Conservation (phyloP, 2,329 filamentous ascomycete genomes). For the Chaetomium strumarium region DNA sequence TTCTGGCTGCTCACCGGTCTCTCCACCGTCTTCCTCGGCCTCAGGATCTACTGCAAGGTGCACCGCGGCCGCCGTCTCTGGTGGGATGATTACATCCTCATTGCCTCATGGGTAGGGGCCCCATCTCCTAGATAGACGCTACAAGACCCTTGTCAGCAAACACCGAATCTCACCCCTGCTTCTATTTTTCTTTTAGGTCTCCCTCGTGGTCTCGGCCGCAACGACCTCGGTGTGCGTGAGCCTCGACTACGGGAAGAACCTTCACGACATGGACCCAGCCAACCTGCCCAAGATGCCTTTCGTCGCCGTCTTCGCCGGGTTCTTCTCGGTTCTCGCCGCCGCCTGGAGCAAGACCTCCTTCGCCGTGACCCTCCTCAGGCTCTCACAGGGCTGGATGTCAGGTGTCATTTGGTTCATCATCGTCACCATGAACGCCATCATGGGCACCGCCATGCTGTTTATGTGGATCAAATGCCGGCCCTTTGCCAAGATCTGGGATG, state of each 20-base stretch:
- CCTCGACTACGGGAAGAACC: slow-evolving; percentile 21
- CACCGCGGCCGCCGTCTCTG: slow-evolving; percentile 18
- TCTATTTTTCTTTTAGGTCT: neutral
- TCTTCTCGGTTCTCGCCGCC: slow-evolving; percentile 30
- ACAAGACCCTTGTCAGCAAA: neutral
- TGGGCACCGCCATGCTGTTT: slow-evolving; percentile 16
- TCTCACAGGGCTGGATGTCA: slow-evolving; percentile 27
- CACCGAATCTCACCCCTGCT: neutral
- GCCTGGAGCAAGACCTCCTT: slow-evolving; percentile 37
- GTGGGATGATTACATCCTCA: slow-evolving; percentile 25
- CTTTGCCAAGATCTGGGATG: slow-evolving; percentile 11
- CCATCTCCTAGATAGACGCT: neutral
- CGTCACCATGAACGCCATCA: slow-evolving; percentile 26
- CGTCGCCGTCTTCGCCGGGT: slow-evolving; percentile 24
- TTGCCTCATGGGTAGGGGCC: slow-evolving; percentile 20
- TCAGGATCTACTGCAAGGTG: slow-evolving; percentile 21
- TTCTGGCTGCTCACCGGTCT: slow-evolving; percentile 20
- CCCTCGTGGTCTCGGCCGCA: slow-evolving; percentile 21
- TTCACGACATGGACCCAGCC: slow-evolving; percentile 16
- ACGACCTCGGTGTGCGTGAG: slow-evolving; percentile 19
- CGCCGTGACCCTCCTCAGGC: slow-evolving; percentile 31
- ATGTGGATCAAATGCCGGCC: slow-evolving; percentile 16
- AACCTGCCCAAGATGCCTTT: slow-evolving; percentile 20
- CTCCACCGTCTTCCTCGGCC: slow-evolving; percentile 17
- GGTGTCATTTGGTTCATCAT: slow-evolving; percentile 27